Percentiles rank a stretch among this genome's conserved stretches.
These are phyloP conservation scores for Streptanthus diversifolius DNA, from an alignment of 345 rosid species.

Conservation along the genomic window DNA sequence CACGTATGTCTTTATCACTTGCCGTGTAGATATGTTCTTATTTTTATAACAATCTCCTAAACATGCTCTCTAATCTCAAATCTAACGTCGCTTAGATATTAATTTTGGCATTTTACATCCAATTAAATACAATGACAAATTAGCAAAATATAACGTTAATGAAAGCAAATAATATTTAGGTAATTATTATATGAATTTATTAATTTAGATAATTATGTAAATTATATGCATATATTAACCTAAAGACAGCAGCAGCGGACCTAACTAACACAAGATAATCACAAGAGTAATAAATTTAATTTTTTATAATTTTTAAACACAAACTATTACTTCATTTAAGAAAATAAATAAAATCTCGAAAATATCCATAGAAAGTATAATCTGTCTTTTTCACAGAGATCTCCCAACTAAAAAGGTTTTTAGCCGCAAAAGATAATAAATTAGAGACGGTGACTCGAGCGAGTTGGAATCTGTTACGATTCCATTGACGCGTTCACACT, in stretches of 20 bases:
- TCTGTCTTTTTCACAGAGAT: slow-evolving; percentile 3
- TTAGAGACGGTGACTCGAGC: background rate
- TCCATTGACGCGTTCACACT: background rate
- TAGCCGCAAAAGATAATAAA: background rate
- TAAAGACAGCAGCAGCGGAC: background rate
- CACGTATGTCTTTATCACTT: background rate
- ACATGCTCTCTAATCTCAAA: background rate
- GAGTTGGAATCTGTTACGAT: slow-evolving; percentile 16
- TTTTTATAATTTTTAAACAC: background rate
- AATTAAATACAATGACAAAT: background rate
- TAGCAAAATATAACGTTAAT: background rate
- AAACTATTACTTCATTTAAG: background rate
- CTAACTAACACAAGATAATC: background rate
- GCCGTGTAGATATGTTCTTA: background rate
- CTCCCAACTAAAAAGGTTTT: background rate
- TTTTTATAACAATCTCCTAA: background rate
- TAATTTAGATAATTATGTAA: too few relatives aligned
- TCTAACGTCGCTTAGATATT: background rate
- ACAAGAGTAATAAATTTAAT: background rate
- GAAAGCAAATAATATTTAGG: too few relatives aligned
- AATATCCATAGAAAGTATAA: background rate
- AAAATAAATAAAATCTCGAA: background rate
- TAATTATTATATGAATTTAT: background rate
- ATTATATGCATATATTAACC: background rate
- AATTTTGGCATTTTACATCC: background rate